Percentiles rank a stretch among this genome's conserved stretches.
These are phyloP conservation scores for Fraxinus cuspidata DNA, from an alignment of 257 asterid species.

Conservation along the genomic window DNA sequence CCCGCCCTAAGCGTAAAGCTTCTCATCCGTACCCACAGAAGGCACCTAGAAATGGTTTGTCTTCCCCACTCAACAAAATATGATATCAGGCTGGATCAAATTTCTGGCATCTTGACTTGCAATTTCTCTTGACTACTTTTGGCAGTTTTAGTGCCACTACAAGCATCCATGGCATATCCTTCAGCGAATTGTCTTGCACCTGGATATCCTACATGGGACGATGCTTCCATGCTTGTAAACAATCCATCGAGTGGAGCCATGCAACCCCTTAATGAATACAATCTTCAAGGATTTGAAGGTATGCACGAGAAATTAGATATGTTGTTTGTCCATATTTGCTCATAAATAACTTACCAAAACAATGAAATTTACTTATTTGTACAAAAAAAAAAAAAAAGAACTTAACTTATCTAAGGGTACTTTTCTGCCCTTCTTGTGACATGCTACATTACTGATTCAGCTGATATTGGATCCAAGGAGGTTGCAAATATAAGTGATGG, in stretches of 20 bases:
- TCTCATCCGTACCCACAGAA: conserved; percentile 97
- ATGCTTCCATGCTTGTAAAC: conserved; percentile 51
- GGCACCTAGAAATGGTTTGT: conserved; percentile 84
- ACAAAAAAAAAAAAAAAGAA: background rate
- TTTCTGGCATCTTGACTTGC: conserved; percentile 26
- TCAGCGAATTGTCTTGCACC: conserved; percentile 57
- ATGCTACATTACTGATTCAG: conserved; percentile 58
- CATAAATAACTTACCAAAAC: background rate
- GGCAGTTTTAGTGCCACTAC: conserved; percentile 66
- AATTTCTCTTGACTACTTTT: conserved; percentile 21
- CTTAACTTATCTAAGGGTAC: conserved; percentile 8
- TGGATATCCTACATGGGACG: conserved; percentile 75
- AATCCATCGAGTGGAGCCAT: conserved; percentile 50
- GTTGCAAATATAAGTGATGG: conserved; percentile 47
- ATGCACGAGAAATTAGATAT: conserved; percentile 25
- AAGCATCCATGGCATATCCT: conserved; percentile 64
- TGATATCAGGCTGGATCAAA: background rate
- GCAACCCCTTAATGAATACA: conserved; percentile 62
- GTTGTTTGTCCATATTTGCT: conserved; percentile 14
- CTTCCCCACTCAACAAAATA: conserved; percentile 9
- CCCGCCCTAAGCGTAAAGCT: conserved; percentile 99
- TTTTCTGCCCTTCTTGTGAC: conserved; percentile 45
- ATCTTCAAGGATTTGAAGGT: conserved; percentile 67
- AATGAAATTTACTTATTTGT: background rate
- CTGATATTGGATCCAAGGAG: conserved; percentile 72